Evolutionary conservation across 805 yeast species (phyloP), one percentile per base, ranked within the genome.

Genomic region (Lachancea dasiensis): DNA sequence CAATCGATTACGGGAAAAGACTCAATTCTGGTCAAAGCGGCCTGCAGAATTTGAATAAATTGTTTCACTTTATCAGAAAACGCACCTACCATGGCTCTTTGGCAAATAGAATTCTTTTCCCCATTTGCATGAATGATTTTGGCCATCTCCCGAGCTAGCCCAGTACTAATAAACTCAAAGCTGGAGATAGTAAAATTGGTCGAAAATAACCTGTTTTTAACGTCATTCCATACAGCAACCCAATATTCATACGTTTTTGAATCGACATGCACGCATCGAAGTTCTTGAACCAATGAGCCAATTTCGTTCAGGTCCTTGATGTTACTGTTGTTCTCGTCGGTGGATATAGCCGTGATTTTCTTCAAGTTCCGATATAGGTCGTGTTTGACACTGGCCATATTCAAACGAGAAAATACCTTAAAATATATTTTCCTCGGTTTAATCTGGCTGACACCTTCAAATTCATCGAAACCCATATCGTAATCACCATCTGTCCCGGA

Each of bases 161-260:
- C 87, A 2, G 87, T 81, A 2, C 81, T 70, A 5, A 79, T 68
- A 23, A 87, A 63, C 54, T 86, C 95, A 61, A 78, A 85, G 41
- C 89, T 79, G 0, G 95, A 84, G 4, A 82, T 63, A 5, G 48
- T 45, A 27, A 45, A 51, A 6, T 42, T 38, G 1, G 54, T 52
- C 14, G 45, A 47, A 11, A 66, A 63, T 18, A 73, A 48, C 1
- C 65, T 53, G 4, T 43, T 37, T 9, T 58, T 59, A 4, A 77
- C 55, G 29, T 54, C 51, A 3, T 51, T 30, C 77, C 79, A 69
- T 6, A 66, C 11, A 2, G 36, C 36, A 2, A 38, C 20, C 66
- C 68, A 59, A 11, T 6, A 14, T 13, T 35, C 33, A 20, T 26
- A 34, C 5, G 31, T 34, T 16, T 48, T 53, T 5, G 45, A 46